A percentile compares a stretch with the other conserved stretches of the same genome.
Evolutionary conservation across 192 early-diverging fungal genomes (phyloP).

Genomic region (Umbelopsis sp.): DNA sequence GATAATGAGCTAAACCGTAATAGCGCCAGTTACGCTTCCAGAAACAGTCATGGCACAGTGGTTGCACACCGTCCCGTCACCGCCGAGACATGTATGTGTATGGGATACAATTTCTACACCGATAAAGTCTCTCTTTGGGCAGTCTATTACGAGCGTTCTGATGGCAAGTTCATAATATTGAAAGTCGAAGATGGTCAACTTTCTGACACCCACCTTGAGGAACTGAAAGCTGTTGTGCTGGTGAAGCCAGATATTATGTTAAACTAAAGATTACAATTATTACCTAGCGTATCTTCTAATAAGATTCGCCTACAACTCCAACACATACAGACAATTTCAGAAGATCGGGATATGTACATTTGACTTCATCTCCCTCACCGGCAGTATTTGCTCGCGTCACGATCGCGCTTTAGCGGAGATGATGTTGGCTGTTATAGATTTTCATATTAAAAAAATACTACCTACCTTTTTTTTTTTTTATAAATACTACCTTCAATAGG

Average conservation of each 20-base stretch:
- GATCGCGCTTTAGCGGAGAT: no score
- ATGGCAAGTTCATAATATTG: neutral
- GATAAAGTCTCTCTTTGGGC: neutral
- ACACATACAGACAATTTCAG: no score
- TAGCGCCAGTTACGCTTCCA: neutral
- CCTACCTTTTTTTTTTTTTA: no score
- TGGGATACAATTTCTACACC: slow-evolving; percentile 2
- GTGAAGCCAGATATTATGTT: neutral
- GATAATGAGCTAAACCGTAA: slow-evolving; percentile 1
- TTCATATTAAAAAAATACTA: no score
- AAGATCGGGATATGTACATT: no score
- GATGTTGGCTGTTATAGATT: no score
- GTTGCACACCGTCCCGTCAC: neutral
- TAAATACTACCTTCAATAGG: no score
- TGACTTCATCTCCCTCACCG: no score
- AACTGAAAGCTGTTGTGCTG: neutral
- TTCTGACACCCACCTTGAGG: neutral
- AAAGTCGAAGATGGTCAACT: neutral
- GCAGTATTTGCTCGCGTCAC: no score
- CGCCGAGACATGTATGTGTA: slow-evolving; percentile 7
- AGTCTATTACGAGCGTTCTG: slow-evolving; percentile 2
- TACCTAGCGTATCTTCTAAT: no score
- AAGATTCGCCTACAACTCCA: no score
- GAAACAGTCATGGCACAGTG: slow-evolving; percentile 2
- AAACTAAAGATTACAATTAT: no score